These are phyloP conservation scores for Podospora conica DNA, from an alignment of 495 filamentous ascomycete species.

Conservation along the genomic window DNA sequence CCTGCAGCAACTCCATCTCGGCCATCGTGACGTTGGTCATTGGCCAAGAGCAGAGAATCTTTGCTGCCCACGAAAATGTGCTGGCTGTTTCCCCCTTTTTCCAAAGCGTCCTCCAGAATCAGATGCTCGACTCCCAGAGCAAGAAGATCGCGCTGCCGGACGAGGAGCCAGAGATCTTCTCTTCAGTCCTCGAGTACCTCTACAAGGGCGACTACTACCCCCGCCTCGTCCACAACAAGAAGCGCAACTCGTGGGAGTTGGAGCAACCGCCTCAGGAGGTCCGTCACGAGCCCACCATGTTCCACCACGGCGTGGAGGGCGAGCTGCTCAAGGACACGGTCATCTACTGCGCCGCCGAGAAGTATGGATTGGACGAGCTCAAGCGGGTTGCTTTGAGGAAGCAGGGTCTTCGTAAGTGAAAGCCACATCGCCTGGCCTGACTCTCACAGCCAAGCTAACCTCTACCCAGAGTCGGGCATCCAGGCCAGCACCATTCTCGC, in stretches of 20 bases:
- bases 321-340: constrained; percentile 80
- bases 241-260: constrained; percentile 62
- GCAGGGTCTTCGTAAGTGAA: constrained; percentile 60
- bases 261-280: constrained; percentile 48
- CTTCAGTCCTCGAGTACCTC: constrained; percentile 81
- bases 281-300: constrained; percentile 59
- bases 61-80: constrained; percentile 85
- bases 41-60: constrained; percentile 72
- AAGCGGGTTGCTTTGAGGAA: constrained; percentile 79
- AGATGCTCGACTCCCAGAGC: constrained; percentile 56
- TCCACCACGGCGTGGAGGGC: constrained; percentile 55
- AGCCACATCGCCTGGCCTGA: background rate
- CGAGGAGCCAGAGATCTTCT: constrained; percentile 85
- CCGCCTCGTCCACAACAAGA: constrained; percentile 63
- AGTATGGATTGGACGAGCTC: constrained; percentile 72
- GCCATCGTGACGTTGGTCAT: constrained; percentile 74
- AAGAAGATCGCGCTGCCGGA: constrained; percentile 75
- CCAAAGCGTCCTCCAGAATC: constrained; percentile 49
- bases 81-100: constrained; percentile 76
- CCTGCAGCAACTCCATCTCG: constrained; percentile 52
- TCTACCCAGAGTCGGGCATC: constrained; percentile 61
- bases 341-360: constrained; percentile 83
- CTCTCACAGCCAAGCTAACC: background rate
- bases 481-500: constrained; percentile 77
- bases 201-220: constrained; percentile 93